These are phyloP conservation scores for Athelia psychrophila DNA, from an alignment of 1,284 basidiomycete species.

Conservation along the genomic window DNA sequence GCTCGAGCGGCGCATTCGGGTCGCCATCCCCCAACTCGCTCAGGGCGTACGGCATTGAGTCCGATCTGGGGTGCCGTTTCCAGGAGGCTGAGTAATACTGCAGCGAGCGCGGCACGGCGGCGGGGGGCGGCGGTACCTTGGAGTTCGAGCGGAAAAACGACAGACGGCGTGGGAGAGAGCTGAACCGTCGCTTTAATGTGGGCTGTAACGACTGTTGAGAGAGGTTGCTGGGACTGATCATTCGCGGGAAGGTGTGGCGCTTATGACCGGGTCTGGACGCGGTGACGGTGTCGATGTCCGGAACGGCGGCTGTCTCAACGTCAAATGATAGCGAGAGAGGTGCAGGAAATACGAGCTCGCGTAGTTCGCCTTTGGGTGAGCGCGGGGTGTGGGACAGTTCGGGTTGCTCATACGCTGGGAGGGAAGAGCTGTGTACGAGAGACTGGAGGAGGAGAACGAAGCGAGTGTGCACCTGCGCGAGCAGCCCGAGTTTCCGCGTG, in stretches of 20 bases:
- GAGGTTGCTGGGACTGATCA: too few relatives aligned
- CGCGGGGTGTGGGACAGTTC: conserved; percentile 7
- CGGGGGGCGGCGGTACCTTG: conserved; percentile 40
- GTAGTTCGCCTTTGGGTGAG: conserved; percentile 32
- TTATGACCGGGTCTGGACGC: neutral
- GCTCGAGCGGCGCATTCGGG: conserved; percentile 29
- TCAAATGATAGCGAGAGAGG: conserved; percentile 38
- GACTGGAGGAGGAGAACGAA: conserved; percentile 71
- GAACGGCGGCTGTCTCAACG: neutral
- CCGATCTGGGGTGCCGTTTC: conserved; percentile 33
- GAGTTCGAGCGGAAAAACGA: conserved; percentile 8
- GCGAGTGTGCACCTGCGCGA: conserved; percentile 66
- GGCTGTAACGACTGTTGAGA: neutral
- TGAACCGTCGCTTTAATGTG: conserved; percentile 1
- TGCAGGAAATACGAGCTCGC: conserved; percentile 67
- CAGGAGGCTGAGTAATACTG: conserved; percentile 51
- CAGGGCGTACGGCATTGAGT: conserved; percentile 13
- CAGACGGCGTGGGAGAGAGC: neutral
- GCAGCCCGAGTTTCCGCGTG: conserved; percentile 38
- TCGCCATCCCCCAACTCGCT: conserved; percentile 38
- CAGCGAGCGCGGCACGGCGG: conserved; percentile 48
- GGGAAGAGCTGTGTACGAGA: conserved; percentile 54
- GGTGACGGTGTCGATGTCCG: neutral
- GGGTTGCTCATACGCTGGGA: conserved; percentile 24
- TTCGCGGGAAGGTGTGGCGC: neutral